A percentile compares a stretch with the other conserved stretches of the same genome.
These are phyloP conservation scores for Fusarium setosum DNA, from an alignment of 2,329 filamentous ascomycete species.

Conservation along the genomic window DNA sequence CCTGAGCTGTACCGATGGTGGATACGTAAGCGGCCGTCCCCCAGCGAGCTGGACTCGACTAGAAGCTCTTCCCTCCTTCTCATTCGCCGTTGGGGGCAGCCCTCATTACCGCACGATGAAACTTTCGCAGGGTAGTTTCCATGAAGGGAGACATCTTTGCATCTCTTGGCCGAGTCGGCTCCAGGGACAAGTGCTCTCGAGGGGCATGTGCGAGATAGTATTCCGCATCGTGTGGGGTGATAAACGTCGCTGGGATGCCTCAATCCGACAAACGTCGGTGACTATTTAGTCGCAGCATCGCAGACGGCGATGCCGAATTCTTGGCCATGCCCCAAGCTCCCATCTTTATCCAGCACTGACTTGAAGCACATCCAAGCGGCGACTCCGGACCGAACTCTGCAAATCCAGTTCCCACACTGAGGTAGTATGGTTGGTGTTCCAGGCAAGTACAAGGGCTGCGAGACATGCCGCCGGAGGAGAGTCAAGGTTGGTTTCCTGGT, in stretches of 20 bases:
- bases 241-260: slow-evolving; percentile 32
- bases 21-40: slow-evolving; percentile 37
- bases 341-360: slow-evolving; percentile 5
- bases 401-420: not conserved
- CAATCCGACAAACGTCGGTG: slow-evolving; percentile 15
- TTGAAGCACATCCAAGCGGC: not conserved
- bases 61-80: slow-evolving; percentile 18
- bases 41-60: slow-evolving; percentile 21
- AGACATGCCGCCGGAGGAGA: slow-evolving; percentile 68
- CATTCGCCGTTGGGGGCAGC: slow-evolving; percentile 33
- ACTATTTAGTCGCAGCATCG: slow-evolving; percentile 37
- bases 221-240: slow-evolving; percentile 39
- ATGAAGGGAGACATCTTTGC: slow-evolving; percentile 26
- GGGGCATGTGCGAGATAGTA: slow-evolving; percentile 22
- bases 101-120: slow-evolving; percentile 38
- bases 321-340: slow-evolving; percentile 1
- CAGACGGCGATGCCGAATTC: slow-evolving; percentile 22
- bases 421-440: slow-evolving; percentile 69
- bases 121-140: slow-evolving; percentile 29
- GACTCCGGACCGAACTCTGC: not conserved
- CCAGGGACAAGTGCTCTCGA: slow-evolving; percentile 4
- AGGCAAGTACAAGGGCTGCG: slow-evolving; percentile 73
- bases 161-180: slow-evolving; percentile 13
- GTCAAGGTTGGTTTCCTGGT: slow-evolving; percentile 61
- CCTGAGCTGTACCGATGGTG: slow-evolving; percentile 32